Conservation (phyloP, 1,284 basidiomycete species). For the Cystobasidium slooffiae region DNA sequence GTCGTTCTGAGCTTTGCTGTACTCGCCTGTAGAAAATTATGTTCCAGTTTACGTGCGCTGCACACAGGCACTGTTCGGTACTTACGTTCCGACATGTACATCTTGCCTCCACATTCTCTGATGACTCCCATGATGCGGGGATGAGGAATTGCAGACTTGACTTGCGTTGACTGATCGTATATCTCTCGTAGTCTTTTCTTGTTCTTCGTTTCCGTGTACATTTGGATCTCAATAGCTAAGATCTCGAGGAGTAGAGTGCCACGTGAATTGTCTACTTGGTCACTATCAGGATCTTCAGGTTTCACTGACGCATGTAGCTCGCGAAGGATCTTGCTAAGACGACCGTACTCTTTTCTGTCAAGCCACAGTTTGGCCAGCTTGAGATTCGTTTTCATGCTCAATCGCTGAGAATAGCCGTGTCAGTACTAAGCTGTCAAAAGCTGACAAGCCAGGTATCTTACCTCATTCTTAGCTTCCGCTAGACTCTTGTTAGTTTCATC, state of each 20-base stretch:
- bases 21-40: conserved; percentile 79
- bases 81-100: conserved; percentile 99
- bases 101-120: conserved; percentile 98
- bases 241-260: conserved; percentile 96
- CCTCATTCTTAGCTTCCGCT: conserved; percentile 94
- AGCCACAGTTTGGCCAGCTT: conserved; percentile 98
- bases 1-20: conserved; percentile 94
- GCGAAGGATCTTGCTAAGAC: conserved; percentile 69
- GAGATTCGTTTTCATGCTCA: conserved; percentile 93
- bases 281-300: conserved; percentile 56
- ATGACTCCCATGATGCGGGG: conserved; percentile 99
- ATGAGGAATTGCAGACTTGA: conserved; percentile 96
- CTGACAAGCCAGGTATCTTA: conserved; percentile 56
- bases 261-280: conserved; percentile 75
- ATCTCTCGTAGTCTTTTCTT: conserved; percentile 97
- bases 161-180: conserved; percentile 89
- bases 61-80: too few species aligned
- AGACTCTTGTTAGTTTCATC: conserved; percentile 87
- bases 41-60: too few species aligned
- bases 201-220: conserved; percentile 96
- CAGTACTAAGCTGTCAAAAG: neutral
- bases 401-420: conserved; percentile 63
- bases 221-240: conserved; percentile 97
- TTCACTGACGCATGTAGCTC: conserved; percentile 61
- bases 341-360: conserved; percentile 85